These are phyloP conservation scores for Cyberlindnera euphorbiiphila DNA, from an alignment of 805 yeast species.

Conservation along the genomic window DNA sequence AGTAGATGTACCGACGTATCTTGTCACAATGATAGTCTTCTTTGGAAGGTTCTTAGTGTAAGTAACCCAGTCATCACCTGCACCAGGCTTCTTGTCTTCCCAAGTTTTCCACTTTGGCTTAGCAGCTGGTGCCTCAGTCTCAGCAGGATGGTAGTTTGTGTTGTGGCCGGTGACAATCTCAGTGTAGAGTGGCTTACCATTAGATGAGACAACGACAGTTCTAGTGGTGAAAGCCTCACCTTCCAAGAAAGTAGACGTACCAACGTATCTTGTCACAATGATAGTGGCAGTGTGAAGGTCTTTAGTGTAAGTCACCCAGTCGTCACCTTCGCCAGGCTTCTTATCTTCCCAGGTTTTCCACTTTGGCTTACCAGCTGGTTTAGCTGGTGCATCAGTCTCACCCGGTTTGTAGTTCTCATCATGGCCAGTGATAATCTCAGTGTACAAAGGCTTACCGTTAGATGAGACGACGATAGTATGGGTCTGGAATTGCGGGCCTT, in stretches of 20 bases:
- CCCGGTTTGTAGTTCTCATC: neutral
- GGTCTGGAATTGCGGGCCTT: conserved; percentile 4
- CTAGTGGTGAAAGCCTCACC: conserved; percentile 1
- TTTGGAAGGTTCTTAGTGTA: conserved; percentile 1
- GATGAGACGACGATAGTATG: conserved; percentile 6
- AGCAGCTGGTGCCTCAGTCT: conserved; percentile 8
- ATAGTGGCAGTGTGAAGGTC: neutral
- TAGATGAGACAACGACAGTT: neutral
- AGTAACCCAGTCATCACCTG: conserved; percentile 14
- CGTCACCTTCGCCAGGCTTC: too few species aligned
- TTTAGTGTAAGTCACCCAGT: conserved; percentile 9
- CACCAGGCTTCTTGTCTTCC: too few species aligned
- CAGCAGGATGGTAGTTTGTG: neutral
- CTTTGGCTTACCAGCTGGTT: conserved; percentile 11
- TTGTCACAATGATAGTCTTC: neutral
- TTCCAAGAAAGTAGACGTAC: neutral
- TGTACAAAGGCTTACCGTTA: conserved; percentile 5
- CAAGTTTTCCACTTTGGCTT: too few species aligned
- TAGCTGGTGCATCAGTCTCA: neutral
- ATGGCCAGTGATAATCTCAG: conserved; percentile 7
- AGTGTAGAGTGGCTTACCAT: conserved; percentile 1
- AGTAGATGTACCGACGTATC: conserved; percentile 2
- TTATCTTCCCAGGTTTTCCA: too few species aligned
- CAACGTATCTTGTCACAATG: conserved; percentile 1
- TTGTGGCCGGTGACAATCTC: conserved; percentile 3